Base-by-base conservation (phyloP, 1,284 basidiomycete genomes). In the Ustilago curta region DNA sequence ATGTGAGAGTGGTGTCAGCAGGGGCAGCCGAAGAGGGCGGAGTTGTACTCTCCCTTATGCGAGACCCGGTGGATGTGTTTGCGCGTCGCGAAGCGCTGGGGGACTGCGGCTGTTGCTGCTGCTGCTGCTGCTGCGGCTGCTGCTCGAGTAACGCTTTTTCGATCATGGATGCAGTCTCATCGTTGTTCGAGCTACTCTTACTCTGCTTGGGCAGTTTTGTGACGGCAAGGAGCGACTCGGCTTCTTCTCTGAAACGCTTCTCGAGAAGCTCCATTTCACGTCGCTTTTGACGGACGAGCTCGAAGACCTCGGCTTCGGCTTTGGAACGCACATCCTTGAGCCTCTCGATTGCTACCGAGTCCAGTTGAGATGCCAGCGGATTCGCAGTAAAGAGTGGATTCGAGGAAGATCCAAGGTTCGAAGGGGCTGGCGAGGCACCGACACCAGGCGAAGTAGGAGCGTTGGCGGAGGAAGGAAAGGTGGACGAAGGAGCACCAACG, bases 221-320 rank as follows among this genome's bases (percentile, higher is more conserved):
- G 9, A 58, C 53, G 40, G 72, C 63, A 6, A 78, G 75, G 12
- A 77, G 53, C 29, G 60, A 44, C 43, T 78, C 70, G 35, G 71
- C 75, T 37, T 78, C 75, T 39, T 69, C 60, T n/a, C 48, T 58
- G 44, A 69, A 51, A 7, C 76, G 55, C 59, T 71, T 75, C 35
- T 75, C 67, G 25, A 78, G 52, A 19, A 35, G 59, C 52, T 78
- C 76, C 67, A 78, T 69, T 63, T 78, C 76, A 45, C 76, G 60
- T 18, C 72, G 59, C 72, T 72, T 75, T 43, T 71, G 68, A 11
- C 72, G 64, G 3, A 78, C 69, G 21, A 78, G 62, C 43, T 78
- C 69, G n/a, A 75, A 70, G 7, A 78, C 62, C 48, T 78, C 72
- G 4, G 72, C 72, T 43, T 78, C 76, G 4, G 76, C 76, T 29